Evolutionary conservation across 768 basidiomycete species (phyloP).

Genomic region (Leccinum sublutescens): DNA sequence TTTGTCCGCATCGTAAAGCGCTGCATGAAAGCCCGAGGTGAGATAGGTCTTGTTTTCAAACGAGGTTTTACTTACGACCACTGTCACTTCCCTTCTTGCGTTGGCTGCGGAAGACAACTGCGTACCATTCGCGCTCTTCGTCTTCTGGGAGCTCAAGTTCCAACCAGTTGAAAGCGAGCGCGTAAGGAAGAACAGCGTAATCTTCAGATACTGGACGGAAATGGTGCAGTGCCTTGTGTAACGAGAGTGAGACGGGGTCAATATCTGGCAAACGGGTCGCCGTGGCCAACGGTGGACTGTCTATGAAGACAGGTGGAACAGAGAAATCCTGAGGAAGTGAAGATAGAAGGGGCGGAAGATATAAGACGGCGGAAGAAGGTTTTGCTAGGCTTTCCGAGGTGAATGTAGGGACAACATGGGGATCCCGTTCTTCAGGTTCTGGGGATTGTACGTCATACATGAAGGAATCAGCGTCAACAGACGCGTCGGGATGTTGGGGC

Average conservation of each 20-base stretch:
- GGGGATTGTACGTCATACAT: background rate
- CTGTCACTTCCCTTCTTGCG: constrained; percentile 71
- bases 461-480: background rate
- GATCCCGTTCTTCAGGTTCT: constrained; percentile 36
- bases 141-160: constrained; percentile 64
- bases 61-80: constrained; percentile 44
- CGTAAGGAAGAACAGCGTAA: constrained; percentile 68
- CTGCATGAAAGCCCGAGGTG: constrained; percentile 34
- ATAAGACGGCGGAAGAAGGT: constrained; percentile 57
- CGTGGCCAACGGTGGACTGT: constrained; percentile 53
- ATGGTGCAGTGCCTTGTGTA: constrained; percentile 82
- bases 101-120: constrained; percentile 84
- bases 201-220: constrained; percentile 60
- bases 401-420: constrained; percentile 57
- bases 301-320: constrained; percentile 21
- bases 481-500: background rate
- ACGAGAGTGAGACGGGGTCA: constrained; percentile 76
- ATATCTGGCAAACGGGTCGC: constrained; percentile 80
- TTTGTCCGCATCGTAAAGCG: constrained; percentile 83
- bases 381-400: constrained; percentile 34
- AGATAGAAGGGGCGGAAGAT: constrained; percentile 83
- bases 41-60: background rate
- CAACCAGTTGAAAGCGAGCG: constrained; percentile 85
- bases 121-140: constrained; percentile 87
- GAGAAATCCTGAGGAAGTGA: constrained; percentile 55